Conservation (phyloP, 148 eudicot genomes). For the Agrostemma githago region DNA sequence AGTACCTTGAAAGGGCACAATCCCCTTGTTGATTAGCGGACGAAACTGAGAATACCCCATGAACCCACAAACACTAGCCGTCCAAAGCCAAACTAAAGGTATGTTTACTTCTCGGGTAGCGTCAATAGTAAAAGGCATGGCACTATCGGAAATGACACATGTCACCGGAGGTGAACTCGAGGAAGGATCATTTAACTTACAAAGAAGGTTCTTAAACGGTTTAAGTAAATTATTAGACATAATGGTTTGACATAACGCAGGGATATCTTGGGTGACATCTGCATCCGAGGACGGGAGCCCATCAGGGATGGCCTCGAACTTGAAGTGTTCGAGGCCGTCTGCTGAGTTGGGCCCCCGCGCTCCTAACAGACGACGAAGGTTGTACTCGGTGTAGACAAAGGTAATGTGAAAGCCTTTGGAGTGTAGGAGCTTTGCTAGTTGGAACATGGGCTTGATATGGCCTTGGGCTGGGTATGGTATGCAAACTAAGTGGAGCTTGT, state of each 20-base stretch:
- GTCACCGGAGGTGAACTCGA: slow-evolving; percentile 25
- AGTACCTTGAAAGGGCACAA: slow-evolving; percentile 42
- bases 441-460: slow-evolving; percentile 23
- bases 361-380: slow-evolving; percentile 24
- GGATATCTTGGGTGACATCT: slow-evolving; percentile 39
- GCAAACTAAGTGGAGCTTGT: slow-evolving; percentile 22
- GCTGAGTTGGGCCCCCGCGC: slow-evolving; percentile 16
- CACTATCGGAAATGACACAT: slow-evolving; percentile 29
- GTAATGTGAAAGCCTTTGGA: slow-evolving; percentile 36
- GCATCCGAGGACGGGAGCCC: slow-evolving; percentile 31
- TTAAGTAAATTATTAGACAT: slow-evolving; percentile 4
- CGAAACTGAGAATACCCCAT: slow-evolving; percentile 26
- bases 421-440: slow-evolving; percentile 27
- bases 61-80: slow-evolving; percentile 37
- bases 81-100: slow-evolving; percentile 30
- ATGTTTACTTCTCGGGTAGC: slow-evolving; percentile 12
- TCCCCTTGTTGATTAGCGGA: slow-evolving; percentile 18
- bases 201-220: slow-evolving; percentile 32
- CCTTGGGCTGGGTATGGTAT: slow-evolving; percentile 31
- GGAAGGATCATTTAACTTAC: not conserved
- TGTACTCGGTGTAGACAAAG: slow-evolving; percentile 33
- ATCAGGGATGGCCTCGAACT: slow-evolving; percentile 29
- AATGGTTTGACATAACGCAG: slow-evolving; percentile 13
- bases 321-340: slow-evolving; percentile 22
- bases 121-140: slow-evolving; percentile 32